These are phyloP conservation scores for Colletotrichum phormii DNA, from an alignment of 2,329 filamentous ascomycete genomes.

Conservation along the genomic window DNA sequence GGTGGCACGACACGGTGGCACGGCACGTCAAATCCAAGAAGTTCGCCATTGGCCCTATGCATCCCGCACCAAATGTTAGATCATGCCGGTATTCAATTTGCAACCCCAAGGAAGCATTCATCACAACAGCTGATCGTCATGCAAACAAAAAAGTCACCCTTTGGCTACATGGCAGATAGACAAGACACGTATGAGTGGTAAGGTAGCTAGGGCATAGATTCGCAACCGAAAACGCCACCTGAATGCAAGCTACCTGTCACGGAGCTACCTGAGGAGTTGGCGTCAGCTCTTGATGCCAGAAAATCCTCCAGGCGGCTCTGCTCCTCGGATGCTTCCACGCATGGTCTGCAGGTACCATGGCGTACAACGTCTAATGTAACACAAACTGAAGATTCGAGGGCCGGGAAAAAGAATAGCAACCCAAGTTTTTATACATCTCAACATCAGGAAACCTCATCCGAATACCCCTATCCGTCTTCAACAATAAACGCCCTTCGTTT, in stretches of 20 bases:
- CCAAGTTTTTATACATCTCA: constrained; percentile 18
- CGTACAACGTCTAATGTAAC: constrained; percentile 19
- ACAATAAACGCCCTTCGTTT: constrained; percentile 21
- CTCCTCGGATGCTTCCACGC: constrained; percentile 7
- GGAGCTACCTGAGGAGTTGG: background rate
- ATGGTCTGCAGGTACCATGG: constrained; percentile 9
- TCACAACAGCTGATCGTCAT: background rate
- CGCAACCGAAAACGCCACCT: constrained; percentile 13
- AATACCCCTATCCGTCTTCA: constrained; percentile 28
- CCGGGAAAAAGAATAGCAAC: background rate
- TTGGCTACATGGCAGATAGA: background rate
- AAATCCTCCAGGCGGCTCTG: constrained; percentile 15
- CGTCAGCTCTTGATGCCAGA: constrained; percentile 27
- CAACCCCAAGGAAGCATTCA: background rate
- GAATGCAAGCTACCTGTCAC: constrained; percentile 13
- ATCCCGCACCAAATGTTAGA: background rate
- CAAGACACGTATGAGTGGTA: background rate
- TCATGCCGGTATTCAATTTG: background rate
- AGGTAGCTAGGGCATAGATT: constrained; percentile 1
- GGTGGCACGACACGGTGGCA: too few species aligned
- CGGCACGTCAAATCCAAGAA: too few species aligned
- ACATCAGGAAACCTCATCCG: constrained; percentile 8
- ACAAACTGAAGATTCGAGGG: background rate
- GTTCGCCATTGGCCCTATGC: background rate
- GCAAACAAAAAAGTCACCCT: background rate